Evolutionary conservation across 148 eudicot species (phyloP).

Genomic region (Simmondsia chinensis): DNA sequence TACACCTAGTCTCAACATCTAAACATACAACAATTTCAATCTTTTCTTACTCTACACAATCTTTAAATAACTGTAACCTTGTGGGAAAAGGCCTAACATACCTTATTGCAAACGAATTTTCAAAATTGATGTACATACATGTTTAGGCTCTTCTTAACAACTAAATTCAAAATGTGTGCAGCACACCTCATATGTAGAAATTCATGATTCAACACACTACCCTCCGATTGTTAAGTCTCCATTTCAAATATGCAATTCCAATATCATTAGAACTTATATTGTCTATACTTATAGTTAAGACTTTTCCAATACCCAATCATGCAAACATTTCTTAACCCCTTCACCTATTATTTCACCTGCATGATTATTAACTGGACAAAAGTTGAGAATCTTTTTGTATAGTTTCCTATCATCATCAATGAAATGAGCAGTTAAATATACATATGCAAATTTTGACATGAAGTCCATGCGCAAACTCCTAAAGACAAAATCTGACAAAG

Average conservation of each 20-base stretch:
- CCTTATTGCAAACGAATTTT: not conserved
- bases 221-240: not conserved
- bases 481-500: not conserved
- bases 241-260: not conserved
- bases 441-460: conserved; percentile 2
- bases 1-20: not conserved
- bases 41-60: too few relatives aligned
- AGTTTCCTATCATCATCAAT: conserved; percentile 10
- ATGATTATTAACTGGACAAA: conserved; percentile 5
- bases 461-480: conserved; percentile 13
- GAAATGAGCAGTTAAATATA: conserved; percentile 9
- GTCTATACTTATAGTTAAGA: conserved; percentile 4
- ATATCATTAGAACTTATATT: conserved; percentile 8
- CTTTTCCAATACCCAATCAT: conserved; percentile 1
- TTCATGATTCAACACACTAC: conserved; percentile 2
- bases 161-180: conserved; percentile 6
- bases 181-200: conserved; percentile 7
- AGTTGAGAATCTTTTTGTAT: conserved; percentile 10
- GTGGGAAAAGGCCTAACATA: not conserved
- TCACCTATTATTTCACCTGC: conserved; percentile 4
- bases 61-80: too few relatives aligned
- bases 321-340: conserved; percentile 8
- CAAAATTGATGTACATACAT: not conserved
- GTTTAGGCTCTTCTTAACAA: conserved; percentile 4
- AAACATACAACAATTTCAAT: too few relatives aligned